Evolutionary conservation across 148 eudicot species (phyloP), one percentile per base, ranked within the genome.

Genomic region (Pouteria glomerata): DNA sequence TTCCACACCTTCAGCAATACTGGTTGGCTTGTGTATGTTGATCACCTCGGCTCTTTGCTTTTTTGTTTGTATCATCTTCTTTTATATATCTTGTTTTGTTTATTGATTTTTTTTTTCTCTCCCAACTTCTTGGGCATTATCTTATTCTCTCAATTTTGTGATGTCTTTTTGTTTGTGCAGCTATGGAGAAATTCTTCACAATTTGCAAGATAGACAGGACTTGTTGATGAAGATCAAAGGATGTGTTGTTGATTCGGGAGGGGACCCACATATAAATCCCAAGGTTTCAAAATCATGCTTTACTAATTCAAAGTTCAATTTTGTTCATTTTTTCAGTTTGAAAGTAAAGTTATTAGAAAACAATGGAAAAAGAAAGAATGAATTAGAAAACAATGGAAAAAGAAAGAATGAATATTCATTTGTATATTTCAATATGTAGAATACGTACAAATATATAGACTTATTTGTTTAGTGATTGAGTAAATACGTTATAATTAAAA

Each of bases 1-100:
- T 90, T 96, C 65, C 99, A 96, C n/a, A 90, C 97, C 15, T 96
- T 90, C 67, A 96, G 99, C 72, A 92, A 87, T 31, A 92, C 99
- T 13, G 99, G 99, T 68, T 96, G 99, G 99, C 94, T 96, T 83
- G 97, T 84, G 97, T 96, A 87, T 90, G 90, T 87, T 85, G 68
- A 74, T 65, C 69, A 65, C 13, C 37, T 63, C 67, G 26, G 39
- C 41, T 2, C 0, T 35, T 37, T 19, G 18, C 18, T 5, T 48
- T 18, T 15, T 18, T 15, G 3, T 2, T 16, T 4, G 30, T 8
- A 2, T 23, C 19, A 16, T 24, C 10, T 23, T 16, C 30, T 19
- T 15, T n/a, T 39, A 21, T 13, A 41, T 63, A 63, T 12, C 52
- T 64, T 16, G n/a, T 41, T 47, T 7, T 44, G 52, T 41, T 26